Base-by-base conservation (phyloP, 2,329 filamentous ascomycete species). In the Fonsecaea nubica region DNA sequence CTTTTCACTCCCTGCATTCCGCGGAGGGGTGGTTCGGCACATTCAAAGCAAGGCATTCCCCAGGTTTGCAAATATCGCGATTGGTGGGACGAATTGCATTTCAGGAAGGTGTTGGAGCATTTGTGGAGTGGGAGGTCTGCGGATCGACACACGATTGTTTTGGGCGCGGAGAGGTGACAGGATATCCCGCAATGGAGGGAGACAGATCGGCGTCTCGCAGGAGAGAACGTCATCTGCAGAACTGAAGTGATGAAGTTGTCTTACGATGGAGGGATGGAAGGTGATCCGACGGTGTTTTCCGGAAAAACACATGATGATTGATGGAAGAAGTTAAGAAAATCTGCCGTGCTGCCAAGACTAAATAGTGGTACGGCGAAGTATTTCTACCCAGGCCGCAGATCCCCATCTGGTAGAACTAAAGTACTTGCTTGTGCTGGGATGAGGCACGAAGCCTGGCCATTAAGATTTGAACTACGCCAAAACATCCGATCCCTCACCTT, bases 1-100 rank as follows among this genome's bases (percentile, higher is more conserved):
- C 45, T 18, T 55, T 36, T 55, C 4, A 42, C 36, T 62, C 36
- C 50, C 60, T 56, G 60, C 50, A 62, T 48, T 62, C 60, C 60
- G 60, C 60, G 60, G 52, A 21, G 40, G 18, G 15, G 7, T 50
- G 33, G 15, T 59, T 45, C 57, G 57, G n/a, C 52, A 45, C 30
- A 52, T 40, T 30, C 5, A 38, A 42, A 13, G 38, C 50, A 52
- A 55, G 45, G 52, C 33, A 33, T 55, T 55, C 52, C 52, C 36
- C 36, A 62, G 50, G 25, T 33, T 18, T 36, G 50, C 25, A 18
- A 48, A 35, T 45, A 12, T 36, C 42, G 36, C 60, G 36, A 62
- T 62, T 62, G 60, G 60, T 55, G 52, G 60, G 10, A 55, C 25
- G 13, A 25, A 21, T 56, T 35, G 52, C 60, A 45, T 53, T 53